Conservation (phyloP, 768 basidiomycete species). For the Hericium rajendrae region DNA sequence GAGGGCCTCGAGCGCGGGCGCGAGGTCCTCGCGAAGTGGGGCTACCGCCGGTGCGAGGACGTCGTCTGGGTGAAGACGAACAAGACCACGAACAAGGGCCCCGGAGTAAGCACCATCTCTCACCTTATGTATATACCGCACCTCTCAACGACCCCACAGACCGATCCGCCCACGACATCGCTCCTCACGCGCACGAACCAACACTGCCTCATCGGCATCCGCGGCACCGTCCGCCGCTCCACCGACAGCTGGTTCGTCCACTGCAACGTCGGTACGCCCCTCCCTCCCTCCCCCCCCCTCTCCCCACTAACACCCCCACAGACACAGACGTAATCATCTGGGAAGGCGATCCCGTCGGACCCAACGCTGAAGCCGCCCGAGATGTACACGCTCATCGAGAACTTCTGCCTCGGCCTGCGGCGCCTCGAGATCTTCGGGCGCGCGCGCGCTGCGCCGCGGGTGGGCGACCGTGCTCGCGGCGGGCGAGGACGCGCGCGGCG, state of each 20-base stretch:
- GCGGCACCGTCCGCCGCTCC: slow-evolving; percentile 89
- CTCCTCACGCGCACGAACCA: slow-evolving; percentile 87
- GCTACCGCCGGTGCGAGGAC: slow-evolving; percentile 90
- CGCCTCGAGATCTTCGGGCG: slow-evolving; percentile 86
- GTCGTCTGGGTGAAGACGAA: slow-evolving; percentile 99
- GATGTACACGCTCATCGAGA: slow-evolving; percentile 92
- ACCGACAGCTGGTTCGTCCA: slow-evolving; percentile 97
- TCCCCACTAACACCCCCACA: slow-evolving; percentile 18
- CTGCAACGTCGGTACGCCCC: slow-evolving; percentile 81
- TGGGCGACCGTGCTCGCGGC: slow-evolving; percentile 85
- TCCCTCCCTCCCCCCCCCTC: slow-evolving; percentile 5
- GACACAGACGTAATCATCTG: slow-evolving; percentile 97
- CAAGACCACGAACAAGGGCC: slow-evolving; percentile 54
- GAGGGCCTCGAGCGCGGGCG: slow-evolving; percentile 88
- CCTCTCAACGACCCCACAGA: slow-evolving; percentile 31
- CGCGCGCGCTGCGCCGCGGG: slow-evolving; percentile 62
- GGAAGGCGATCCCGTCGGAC: slow-evolving; percentile 84
- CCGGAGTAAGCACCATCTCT: slow-evolving; percentile 45
- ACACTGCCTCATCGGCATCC: slow-evolving; percentile 94
- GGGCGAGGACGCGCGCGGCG: slow-evolving; percentile 39
- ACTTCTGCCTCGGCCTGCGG: slow-evolving; percentile 90
- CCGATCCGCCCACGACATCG: slow-evolving; percentile 78
- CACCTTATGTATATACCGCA: neutral
- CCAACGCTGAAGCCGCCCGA: slow-evolving; percentile 88
- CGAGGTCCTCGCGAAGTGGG: slow-evolving; percentile 89